These are phyloP conservation scores for Plasmodium gaboni DNA, from an alignment of 169 alveolate species.

Conservation along the genomic window DNA sequence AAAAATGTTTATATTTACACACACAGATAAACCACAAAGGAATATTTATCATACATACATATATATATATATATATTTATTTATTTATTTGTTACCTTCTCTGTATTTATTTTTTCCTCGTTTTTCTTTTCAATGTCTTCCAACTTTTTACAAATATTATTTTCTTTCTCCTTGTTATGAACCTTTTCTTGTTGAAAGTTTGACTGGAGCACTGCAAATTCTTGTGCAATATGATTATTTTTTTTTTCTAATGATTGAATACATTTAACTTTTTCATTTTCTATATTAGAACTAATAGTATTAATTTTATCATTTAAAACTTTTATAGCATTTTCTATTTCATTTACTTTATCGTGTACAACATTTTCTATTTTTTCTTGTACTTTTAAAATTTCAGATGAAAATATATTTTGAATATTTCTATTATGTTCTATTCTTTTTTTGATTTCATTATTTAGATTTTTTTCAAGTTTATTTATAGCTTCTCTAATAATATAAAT, in stretches of 20 bases:
- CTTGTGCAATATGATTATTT: slow-evolving; percentile 55
- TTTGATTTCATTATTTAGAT: slow-evolving; percentile 56
- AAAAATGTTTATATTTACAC: background rate
- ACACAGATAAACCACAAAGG: background rate
- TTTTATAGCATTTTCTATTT: slow-evolving; percentile 62
- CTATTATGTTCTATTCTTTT: slow-evolving; percentile 67
- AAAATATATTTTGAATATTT: slow-evolving; percentile 43
- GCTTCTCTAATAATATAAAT: slow-evolving; percentile 69
- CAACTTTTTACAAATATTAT: slow-evolving; percentile 48
- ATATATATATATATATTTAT: background rate
- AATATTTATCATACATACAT: background rate
- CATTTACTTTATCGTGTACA: slow-evolving; percentile 41
- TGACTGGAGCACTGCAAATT: slow-evolving; percentile 34
- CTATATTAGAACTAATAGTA: slow-evolving; percentile 45
- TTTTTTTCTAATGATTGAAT: slow-evolving; percentile 39
- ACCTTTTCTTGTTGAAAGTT: slow-evolving; percentile 52
- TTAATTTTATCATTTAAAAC: slow-evolving; percentile 36
- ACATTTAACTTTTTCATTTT: slow-evolving; percentile 62
- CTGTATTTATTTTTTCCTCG: slow-evolving; percentile 28
- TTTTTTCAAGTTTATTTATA: slow-evolving; percentile 49
- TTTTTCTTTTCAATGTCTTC: slow-evolving; percentile 52
- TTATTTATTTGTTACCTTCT: slow-evolving; percentile 8
- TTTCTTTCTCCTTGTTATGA: slow-evolving; percentile 57
- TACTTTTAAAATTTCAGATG: slow-evolving; percentile 58
- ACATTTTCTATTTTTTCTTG: slow-evolving; percentile 70